These are phyloP conservation scores for Willaertia magna DNA, from an alignment of 208 protist species.

Conservation along the genomic window DNA sequence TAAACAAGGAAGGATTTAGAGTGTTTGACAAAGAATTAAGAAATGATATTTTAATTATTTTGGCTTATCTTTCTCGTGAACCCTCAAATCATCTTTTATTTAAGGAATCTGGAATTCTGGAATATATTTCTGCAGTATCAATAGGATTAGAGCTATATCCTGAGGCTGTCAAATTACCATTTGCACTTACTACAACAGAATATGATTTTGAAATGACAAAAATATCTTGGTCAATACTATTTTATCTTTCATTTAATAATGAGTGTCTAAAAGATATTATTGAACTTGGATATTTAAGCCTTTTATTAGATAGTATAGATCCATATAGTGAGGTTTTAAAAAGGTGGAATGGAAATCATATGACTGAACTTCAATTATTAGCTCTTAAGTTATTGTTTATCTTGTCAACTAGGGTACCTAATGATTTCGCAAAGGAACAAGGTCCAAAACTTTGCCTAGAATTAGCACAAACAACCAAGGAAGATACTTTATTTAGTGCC, in stretches of 20 bases:
- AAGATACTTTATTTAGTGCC: not conserved
- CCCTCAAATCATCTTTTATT: not conserved
- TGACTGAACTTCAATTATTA: not conserved
- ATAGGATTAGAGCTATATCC: not conserved
- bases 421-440: not conserved
- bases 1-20: not conserved
- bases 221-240: not conserved
- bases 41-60: constrained; percentile 1
- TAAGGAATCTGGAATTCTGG: not conserved
- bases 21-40: not conserved
- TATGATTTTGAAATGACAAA: not conserved
- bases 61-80: not conserved
- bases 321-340: not conserved
- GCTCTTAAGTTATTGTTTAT: not conserved
- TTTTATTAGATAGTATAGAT: not conserved
- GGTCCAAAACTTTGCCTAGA: not conserved
- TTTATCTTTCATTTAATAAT: not conserved
- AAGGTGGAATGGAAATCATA: not conserved
- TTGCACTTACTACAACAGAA: not conserved
- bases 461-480: not conserved
- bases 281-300: not conserved
- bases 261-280: not conserved
- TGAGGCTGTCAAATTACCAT: not conserved
- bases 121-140: not conserved
- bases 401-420: not conserved